Evolutionary conservation across 1,139 yeast genomes (phyloP).

Genomic region (Maudiozyma humilis): DNA sequence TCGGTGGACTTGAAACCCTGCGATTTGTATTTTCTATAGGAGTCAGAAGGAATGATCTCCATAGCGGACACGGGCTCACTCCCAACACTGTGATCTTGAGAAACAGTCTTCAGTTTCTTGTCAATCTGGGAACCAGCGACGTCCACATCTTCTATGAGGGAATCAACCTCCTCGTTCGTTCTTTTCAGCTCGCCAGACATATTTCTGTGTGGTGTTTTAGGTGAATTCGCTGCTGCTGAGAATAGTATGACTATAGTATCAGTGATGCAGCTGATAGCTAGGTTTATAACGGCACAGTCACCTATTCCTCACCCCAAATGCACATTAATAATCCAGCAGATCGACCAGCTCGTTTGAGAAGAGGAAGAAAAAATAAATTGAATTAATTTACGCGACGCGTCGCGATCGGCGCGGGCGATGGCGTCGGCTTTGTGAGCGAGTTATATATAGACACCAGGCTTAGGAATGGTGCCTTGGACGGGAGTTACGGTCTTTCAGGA

Average conservation of each 20-base stretch:
- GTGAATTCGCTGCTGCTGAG: too few relatives aligned
- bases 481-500: too few relatives aligned
- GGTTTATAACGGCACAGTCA: too few relatives aligned
- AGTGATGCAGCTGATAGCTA: too few relatives aligned
- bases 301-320: neutral
- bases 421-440: too few relatives aligned
- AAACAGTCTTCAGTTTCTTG: slow-evolving; percentile 25
- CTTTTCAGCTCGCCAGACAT: slow-evolving; percentile 18
- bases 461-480: too few relatives aligned
- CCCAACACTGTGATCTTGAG: slow-evolving; percentile 28
- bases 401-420: neutral
- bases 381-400: neutral
- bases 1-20: slow-evolving; percentile 28
- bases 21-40: slow-evolving; percentile 23
- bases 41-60: slow-evolving; percentile 29
- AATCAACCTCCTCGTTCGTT: slow-evolving; percentile 18
- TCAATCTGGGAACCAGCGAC: neutral
- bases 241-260: neutral
- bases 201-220: neutral
- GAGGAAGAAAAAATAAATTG: too few relatives aligned
- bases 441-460: too few relatives aligned
- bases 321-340: neutral
- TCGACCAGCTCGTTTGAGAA: too few relatives aligned
- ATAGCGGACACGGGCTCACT: slow-evolving; percentile 31
- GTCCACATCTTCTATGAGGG: slow-evolving; percentile 9